Conservation (phyloP, 1,284 basidiomycete genomes). For the Tilletia walkeri region DNA sequence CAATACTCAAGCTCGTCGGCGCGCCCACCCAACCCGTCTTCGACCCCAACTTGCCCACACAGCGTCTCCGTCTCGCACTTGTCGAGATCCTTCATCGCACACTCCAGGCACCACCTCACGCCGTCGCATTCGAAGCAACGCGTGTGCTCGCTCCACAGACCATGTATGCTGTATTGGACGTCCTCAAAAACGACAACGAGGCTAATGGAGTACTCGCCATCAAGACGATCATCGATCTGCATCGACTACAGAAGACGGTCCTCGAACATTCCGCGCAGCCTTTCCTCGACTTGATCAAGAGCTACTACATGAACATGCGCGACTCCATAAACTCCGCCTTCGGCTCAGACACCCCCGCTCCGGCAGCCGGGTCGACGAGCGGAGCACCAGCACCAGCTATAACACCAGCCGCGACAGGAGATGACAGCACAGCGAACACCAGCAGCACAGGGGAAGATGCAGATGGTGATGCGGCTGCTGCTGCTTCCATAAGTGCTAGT, state of each 20-base stretch:
- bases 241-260: constrained; percentile 57
- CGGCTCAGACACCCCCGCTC: constrained; percentile 30
- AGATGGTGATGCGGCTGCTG: background rate
- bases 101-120: constrained; percentile 12
- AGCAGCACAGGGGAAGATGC: background rate
- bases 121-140: constrained; percentile 5
- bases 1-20: background rate
- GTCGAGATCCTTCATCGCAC: constrained; percentile 1
- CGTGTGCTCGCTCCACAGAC: constrained; percentile 59
- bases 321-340: constrained; percentile 75
- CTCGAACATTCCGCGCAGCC: constrained; percentile 76
- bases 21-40: background rate
- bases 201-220: constrained; percentile 88
- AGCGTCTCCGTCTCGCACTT: background rate
- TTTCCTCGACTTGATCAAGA: constrained; percentile 73
- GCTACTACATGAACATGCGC: constrained; percentile 75
- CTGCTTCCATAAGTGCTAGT: constrained; percentile 17
- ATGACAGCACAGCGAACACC: background rate
- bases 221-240: constrained; percentile 83
- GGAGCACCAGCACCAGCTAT: constrained; percentile 21
- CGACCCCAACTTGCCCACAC: background rate
- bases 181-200: constrained; percentile 89
- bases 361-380: background rate
- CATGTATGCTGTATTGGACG: constrained; percentile 71
- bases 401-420: constrained; percentile 2